Evolutionary conservation across 805 yeast species (phyloP).

Genomic region (Lipomyces yamadae): DNA sequence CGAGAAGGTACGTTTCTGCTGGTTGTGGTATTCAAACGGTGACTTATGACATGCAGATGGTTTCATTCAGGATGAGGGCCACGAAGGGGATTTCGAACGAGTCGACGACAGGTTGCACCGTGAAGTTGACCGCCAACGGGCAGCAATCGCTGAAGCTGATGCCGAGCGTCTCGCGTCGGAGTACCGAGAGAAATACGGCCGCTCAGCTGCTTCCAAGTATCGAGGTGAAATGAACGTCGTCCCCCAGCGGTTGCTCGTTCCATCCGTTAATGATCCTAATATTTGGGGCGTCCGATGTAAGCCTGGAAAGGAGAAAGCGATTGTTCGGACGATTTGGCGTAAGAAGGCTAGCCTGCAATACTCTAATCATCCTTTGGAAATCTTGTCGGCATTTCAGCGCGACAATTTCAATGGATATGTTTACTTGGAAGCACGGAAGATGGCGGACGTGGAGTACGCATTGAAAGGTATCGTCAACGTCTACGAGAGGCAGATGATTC

Average conservation of each 20-base stretch:
- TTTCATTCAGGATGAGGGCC: slow-evolving; percentile 59
- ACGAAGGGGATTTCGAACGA: slow-evolving; percentile 55
- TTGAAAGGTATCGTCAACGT: slow-evolving; percentile 88
- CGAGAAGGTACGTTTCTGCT: slow-evolving; percentile 60
- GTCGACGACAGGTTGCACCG: slow-evolving; percentile 82
- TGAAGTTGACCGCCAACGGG: slow-evolving; percentile 85
- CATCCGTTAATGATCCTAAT: slow-evolving; percentile 94
- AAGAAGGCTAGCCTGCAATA: slow-evolving; percentile 79
- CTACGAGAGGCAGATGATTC: slow-evolving; percentile 69
- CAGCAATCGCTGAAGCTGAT: slow-evolving; percentile 87
- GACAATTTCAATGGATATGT: slow-evolving; percentile 91
- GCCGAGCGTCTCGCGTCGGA: slow-evolving; percentile 93
- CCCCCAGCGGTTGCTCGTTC: slow-evolving; percentile 89
- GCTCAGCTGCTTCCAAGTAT: slow-evolving; percentile 77
- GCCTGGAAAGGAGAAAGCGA: slow-evolving; percentile 89
- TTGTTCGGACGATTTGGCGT: slow-evolving; percentile 81
- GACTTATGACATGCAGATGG: slow-evolving; percentile 52
- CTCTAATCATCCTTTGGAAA: slow-evolving; percentile 78
- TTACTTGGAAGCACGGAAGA: slow-evolving; percentile 91
- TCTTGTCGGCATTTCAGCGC: slow-evolving; percentile 89
- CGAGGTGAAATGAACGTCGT: slow-evolving; percentile 85
- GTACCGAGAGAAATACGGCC: slow-evolving; percentile 88
- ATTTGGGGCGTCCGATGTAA: slow-evolving; percentile 95
- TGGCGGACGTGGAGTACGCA: slow-evolving; percentile 88
- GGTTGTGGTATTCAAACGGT: not conserved